Conservation (phyloP, 2,329 filamentous ascomycete genomes). For the Seiridium unicorne region DNA sequence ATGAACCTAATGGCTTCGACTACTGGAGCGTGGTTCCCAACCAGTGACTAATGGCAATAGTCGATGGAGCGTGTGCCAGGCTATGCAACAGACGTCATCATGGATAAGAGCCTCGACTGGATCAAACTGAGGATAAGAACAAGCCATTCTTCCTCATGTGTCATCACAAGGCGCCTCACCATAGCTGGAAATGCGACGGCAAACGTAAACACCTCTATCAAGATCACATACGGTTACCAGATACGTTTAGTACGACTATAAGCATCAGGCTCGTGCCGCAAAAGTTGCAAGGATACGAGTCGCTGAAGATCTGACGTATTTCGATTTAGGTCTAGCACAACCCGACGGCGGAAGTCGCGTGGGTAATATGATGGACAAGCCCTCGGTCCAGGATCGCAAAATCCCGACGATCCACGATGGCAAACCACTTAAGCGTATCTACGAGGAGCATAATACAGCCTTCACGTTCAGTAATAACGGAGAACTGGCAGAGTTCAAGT, state of each 20-base stretch:
- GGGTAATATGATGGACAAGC: slow-evolving; percentile 30
- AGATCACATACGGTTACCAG: slow-evolving; percentile 43
- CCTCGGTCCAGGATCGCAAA: slow-evolving; percentile 23
- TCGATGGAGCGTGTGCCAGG: slow-evolving; percentile 30
- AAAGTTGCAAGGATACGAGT: slow-evolving; percentile 50
- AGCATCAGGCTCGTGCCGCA: slow-evolving; percentile 48
- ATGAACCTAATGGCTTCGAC: slow-evolving; percentile 49
- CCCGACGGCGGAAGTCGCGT: slow-evolving; percentile 44
- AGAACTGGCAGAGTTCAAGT: slow-evolving; percentile 52
- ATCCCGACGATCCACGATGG: slow-evolving; percentile 15
- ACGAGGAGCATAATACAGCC: slow-evolving; percentile 42
- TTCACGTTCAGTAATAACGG: slow-evolving; percentile 40
- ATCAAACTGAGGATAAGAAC: slow-evolving; percentile 37
- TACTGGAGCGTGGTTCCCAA: slow-evolving; percentile 51
- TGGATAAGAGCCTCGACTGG: slow-evolving; percentile 44
- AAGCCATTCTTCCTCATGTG: slow-evolving; percentile 55
- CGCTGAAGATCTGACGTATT: slow-evolving; percentile 49
- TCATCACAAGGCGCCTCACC: slow-evolving; percentile 55
- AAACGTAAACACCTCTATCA: slow-evolving; percentile 48
- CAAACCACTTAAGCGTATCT: slow-evolving; percentile 32
- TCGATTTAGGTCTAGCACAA: slow-evolving; percentile 49
- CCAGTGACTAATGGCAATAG: no score
- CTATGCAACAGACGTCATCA: slow-evolving; percentile 52
- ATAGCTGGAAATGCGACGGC: slow-evolving; percentile 48
- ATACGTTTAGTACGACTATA: slow-evolving; percentile 55